Evolutionary conservation across 225 moss, liverwort and hornwort species (phyloP), one percentile per base, ranked within the genome.

Genomic region (Asterella californica): DNA sequence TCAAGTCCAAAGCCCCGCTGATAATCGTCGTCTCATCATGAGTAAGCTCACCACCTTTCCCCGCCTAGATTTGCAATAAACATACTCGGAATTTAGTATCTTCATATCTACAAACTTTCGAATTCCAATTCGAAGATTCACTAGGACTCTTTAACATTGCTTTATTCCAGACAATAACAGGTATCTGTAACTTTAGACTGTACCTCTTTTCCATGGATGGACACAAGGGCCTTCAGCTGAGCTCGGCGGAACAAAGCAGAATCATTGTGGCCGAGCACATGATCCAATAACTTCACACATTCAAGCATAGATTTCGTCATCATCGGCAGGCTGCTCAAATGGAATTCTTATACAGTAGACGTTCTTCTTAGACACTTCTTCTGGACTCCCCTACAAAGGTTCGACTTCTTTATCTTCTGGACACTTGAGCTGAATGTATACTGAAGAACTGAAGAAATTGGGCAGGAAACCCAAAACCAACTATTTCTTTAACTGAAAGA

Each of bases 1-100:
- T 91, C 79, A 97, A 79, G 81, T 97, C 91, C 85, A 97, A 81
- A 76, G 96, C 96, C 77, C 96, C 96, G 84, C 88, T 92, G 61
- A 97, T 97, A 67, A 97, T 97, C 71, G 93, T 94, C 33, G 96
- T 97, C 84, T 97, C 96, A 62, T 97, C 96, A 82, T 93, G 91
- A 8, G 91, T 90, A 67, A 97, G 91, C 71, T 97, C 96, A 52
- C 96, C 96, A 80, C 96, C 96, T 90, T 92, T 94, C 32, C 96
- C 96, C 77, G 94, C 96, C 96, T 96, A 84, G 50, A n/a, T 75
- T 78, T 9, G 22, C 15, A 32, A 36, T 24, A 2, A 33, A 1
- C 29, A 30, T 68, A 15, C 4, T 68, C 15, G 18, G 32, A 42
- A 68, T 24, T 36, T 9, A 61, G n/a, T 3, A 61, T 61, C 6